phyloP scores from a whole-genome alignment of 2,329 filamentous ascomycete genomes.

The Talaromyces sp. region DNA sequence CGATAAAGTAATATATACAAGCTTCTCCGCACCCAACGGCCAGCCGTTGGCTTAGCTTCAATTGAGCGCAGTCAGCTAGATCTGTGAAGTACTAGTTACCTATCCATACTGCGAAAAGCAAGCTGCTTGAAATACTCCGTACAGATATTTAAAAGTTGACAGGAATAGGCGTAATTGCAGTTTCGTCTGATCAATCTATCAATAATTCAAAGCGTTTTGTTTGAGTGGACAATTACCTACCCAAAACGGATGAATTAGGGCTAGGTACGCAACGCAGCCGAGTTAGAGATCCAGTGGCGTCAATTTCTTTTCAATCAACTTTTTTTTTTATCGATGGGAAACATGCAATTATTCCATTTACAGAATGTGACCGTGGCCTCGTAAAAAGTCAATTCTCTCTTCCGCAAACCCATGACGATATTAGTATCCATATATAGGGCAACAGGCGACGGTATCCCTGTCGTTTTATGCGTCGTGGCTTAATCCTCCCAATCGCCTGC shows the following conservation, averaged over 20 bases:
- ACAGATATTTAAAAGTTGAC: too few relatives aligned
- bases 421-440: constrained; percentile 2
- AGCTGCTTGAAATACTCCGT: too few relatives aligned
- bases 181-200: too few relatives aligned
- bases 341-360: neutral
- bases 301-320: neutral
- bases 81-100: too few relatives aligned
- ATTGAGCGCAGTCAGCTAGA: neutral
- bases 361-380: neutral
- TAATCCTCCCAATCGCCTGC: neutral
- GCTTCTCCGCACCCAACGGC: constrained; percentile 2
- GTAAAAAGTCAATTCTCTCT: neutral
- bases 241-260: neutral
- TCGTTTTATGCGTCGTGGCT: neutral
- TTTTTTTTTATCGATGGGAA: neutral
- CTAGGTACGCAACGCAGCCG: neutral
- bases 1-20: constrained; percentile 1
- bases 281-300: neutral
- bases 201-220: neutral
- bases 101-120: neutral
- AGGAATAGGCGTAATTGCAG: too few relatives aligned
- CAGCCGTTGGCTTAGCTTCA: neutral
- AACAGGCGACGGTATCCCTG: neutral
- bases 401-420: neutral
- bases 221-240: neutral